Conservation (phyloP, 805 yeast genomes). For the Wickerhamiella sorbophila region DNA sequence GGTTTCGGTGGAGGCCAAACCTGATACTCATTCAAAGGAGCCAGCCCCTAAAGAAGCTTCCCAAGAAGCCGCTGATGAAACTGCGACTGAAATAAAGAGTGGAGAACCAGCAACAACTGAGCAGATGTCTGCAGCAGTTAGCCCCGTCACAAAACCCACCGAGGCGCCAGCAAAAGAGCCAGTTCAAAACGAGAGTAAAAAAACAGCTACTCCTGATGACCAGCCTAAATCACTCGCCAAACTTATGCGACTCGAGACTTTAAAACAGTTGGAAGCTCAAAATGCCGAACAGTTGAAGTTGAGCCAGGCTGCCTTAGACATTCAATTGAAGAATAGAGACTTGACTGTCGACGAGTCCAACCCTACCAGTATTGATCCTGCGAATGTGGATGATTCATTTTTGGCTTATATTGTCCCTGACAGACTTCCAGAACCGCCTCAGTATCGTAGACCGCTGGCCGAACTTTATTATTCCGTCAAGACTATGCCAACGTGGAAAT, state of each 20-base stretch:
- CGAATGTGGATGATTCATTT: neutral
- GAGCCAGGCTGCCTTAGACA: neutral
- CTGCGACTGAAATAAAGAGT: too few relatives aligned
- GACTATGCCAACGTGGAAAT: conserved; percentile 67
- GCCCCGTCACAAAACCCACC: neutral
- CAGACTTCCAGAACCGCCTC: conserved; percentile 25
- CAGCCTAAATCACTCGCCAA: neutral
- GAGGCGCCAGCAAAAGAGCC: neutral
- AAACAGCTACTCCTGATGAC: neutral
- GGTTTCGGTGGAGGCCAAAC: too few relatives aligned
- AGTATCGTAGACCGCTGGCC: conserved; percentile 38
- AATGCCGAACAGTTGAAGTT: neutral
- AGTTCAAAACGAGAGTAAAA: neutral
- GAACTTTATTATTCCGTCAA: conserved; percentile 81
- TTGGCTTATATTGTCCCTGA: conserved; percentile 22
- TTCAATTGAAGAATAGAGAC: neutral
- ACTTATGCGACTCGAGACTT: neutral
- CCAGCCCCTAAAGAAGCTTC: too few relatives aligned
- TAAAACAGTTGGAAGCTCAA: neutral
- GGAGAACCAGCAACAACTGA: too few relatives aligned
- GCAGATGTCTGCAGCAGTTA: too few relatives aligned
- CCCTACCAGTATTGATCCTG: neutral
- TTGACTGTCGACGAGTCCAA: neutral
- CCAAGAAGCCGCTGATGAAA: too few relatives aligned
- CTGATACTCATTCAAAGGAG: too few relatives aligned